Conservation (phyloP, 441 rosid genomes). For the Adansonia grandidieri region DNA sequence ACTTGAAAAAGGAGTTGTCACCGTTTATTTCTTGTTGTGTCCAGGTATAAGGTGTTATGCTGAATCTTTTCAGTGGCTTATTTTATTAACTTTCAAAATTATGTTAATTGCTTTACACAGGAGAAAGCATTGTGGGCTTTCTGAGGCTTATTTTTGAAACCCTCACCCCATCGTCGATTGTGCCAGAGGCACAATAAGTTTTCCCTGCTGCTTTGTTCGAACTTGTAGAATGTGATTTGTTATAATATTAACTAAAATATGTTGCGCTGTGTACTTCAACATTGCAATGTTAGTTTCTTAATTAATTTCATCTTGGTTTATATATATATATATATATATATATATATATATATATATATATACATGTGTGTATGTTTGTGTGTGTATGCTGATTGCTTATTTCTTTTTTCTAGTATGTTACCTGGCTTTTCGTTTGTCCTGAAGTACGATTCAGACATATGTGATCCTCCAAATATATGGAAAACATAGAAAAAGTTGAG, state of each 20-base stretch:
- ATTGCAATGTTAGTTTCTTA: neutral
- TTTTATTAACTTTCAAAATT: constrained; percentile 13
- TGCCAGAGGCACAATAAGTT: neutral
- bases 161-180: neutral
- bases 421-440: no score
- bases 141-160: neutral
- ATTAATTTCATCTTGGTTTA: neutral
- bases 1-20: constrained; percentile 67
- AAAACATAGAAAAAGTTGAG: no score
- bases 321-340: no score
- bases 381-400: no score
- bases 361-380: no score
- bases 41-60: constrained; percentile 54
- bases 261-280: neutral
- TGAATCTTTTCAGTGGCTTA: neutral
- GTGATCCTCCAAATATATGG: no score
- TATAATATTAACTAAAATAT: neutral
- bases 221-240: neutral
- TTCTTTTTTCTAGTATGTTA: no score
- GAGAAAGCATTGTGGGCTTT: constrained; percentile 11
- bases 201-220: neutral
- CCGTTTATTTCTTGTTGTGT: constrained; percentile 68
- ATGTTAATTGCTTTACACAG: constrained; percentile 18
- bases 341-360: no score
- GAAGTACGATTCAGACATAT: no score